Percentiles rank a stretch among this genome's conserved stretches.
phyloP scores from a whole-genome alignment of 139 green algal species.

The Chara braunii region DNA sequence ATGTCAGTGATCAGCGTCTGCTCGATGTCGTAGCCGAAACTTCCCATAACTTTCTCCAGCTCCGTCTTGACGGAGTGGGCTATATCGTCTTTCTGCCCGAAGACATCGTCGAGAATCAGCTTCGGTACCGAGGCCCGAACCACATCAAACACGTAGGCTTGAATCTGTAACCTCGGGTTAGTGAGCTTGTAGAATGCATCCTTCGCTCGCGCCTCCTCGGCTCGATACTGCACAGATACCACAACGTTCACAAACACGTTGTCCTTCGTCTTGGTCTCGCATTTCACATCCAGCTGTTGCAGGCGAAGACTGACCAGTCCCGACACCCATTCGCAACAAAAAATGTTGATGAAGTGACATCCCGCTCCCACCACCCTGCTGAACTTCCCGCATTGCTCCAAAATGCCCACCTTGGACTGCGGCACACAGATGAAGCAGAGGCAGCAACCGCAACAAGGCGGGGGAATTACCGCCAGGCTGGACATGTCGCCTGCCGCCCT shows the following conservation, averaged over 20 bases:
- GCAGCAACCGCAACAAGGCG: background rate
- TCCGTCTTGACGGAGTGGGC: constrained; percentile 61
- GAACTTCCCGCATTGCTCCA: constrained; percentile 26
- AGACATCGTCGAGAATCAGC: constrained; percentile 53
- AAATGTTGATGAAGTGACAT: constrained; percentile 43
- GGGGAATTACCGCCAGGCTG: background rate
- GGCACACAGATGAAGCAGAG: constrained; percentile 5
- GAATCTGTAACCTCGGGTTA: constrained; percentile 42
- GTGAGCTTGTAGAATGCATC: constrained; percentile 41
- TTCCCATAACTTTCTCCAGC: constrained; percentile 62
- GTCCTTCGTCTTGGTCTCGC: constrained; percentile 71
- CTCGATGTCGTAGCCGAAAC: constrained; percentile 80
- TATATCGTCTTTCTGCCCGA: constrained; percentile 78
- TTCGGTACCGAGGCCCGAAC: constrained; percentile 61
- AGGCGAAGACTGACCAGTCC: constrained; percentile 54
- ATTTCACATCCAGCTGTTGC: constrained; percentile 63
- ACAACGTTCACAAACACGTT: constrained; percentile 38
- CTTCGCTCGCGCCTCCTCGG: constrained; percentile 4
- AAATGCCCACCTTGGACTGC: constrained; percentile 25
- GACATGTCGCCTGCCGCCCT: no score
- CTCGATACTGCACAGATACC: constrained; percentile 26
- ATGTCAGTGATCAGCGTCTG: constrained; percentile 62
- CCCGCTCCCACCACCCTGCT: constrained; percentile 30
- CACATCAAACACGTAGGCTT: constrained; percentile 48
- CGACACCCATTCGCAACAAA: constrained; percentile 9